phyloP scores from a whole-genome alignment of 2,329 filamentous ascomycete species.

The Neonectria ditissima region DNA sequence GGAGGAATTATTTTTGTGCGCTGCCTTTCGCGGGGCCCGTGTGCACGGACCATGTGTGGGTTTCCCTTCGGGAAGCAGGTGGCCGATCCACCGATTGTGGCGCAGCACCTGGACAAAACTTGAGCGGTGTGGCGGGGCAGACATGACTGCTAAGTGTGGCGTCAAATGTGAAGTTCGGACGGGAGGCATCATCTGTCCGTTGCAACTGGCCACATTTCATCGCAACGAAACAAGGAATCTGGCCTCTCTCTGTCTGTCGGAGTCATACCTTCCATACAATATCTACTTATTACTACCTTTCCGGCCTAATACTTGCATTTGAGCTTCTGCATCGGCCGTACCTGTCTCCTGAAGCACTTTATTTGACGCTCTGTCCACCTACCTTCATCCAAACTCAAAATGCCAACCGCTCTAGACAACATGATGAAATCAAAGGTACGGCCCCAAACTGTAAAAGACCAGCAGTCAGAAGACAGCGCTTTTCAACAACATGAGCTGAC shows the following conservation, averaged over 20 bases:
- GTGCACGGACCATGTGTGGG: constrained; percentile 42
- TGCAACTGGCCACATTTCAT: constrained; percentile 43
- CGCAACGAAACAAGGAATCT: constrained; percentile 8
- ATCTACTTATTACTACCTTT: neutral
- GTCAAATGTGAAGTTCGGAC: constrained; percentile 15
- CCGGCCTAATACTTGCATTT: neutral
- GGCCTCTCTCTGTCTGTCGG: constrained; percentile 2
- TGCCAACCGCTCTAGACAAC: constrained; percentile 41
- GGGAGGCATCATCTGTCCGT: constrained; percentile 21
- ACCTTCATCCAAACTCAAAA: constrained; percentile 1
- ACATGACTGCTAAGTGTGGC: constrained; percentile 5
- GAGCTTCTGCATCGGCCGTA: neutral
- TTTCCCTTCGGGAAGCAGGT: constrained; percentile 32
- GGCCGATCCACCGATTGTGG: constrained; percentile 43
- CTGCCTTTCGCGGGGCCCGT: constrained; percentile 44
- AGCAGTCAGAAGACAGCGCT: neutral
- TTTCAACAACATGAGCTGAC: constrained; percentile 19
- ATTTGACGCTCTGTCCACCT: neutral
- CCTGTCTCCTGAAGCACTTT: neutral
- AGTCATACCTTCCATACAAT: neutral
- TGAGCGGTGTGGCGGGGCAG: constrained; percentile 13
- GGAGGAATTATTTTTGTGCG: constrained; percentile 51
- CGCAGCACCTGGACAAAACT: constrained; percentile 8
- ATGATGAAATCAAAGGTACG: constrained; percentile 44
- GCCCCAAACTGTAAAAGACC: neutral